phyloP scores from a whole-genome alignment of 1,139 yeast species.

The Sugiyamaella novakii region DNA sequence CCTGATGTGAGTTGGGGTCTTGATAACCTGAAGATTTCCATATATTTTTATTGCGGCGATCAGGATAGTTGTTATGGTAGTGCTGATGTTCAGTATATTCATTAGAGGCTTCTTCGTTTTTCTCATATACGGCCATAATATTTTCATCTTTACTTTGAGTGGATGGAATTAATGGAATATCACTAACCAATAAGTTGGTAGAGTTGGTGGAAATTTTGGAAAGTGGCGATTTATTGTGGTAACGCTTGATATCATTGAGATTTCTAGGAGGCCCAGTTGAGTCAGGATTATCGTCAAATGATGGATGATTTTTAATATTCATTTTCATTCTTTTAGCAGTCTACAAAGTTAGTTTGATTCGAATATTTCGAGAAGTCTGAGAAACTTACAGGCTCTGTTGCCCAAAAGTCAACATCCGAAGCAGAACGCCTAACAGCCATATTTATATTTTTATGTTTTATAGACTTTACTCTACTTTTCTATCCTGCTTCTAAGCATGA shows the following conservation, averaged over 20 bases:
- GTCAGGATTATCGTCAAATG: not conserved
- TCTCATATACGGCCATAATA: not conserved
- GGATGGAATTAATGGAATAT: too few relatives aligned
- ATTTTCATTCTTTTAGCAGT: not conserved
- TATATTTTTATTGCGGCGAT: not conserved
- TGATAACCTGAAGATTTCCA: conserved; percentile 4
- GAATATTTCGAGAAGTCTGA: too few relatives aligned
- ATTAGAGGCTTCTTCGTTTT: not conserved
- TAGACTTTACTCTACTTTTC: too few relatives aligned
- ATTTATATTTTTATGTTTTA: too few relatives aligned
- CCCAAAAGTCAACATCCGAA: not conserved
- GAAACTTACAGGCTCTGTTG: too few relatives aligned
- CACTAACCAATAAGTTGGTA: too few relatives aligned
- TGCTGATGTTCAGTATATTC: not conserved
- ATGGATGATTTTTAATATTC: not conserved
- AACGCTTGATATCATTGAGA: not conserved
- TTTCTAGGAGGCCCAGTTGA: too few relatives aligned
- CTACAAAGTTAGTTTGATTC: too few relatives aligned
- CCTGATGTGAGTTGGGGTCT: not conserved
- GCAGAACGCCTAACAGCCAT: too few relatives aligned
- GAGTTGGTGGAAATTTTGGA: too few relatives aligned
- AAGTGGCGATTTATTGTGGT: too few relatives aligned
- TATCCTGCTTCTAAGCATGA: too few relatives aligned
- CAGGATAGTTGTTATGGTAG: not conserved
- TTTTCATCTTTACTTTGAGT: not conserved